Evolutionary conservation across 371 early-diverging fungal species (phyloP).

Genomic region (Sporodiniella umbellata): DNA sequence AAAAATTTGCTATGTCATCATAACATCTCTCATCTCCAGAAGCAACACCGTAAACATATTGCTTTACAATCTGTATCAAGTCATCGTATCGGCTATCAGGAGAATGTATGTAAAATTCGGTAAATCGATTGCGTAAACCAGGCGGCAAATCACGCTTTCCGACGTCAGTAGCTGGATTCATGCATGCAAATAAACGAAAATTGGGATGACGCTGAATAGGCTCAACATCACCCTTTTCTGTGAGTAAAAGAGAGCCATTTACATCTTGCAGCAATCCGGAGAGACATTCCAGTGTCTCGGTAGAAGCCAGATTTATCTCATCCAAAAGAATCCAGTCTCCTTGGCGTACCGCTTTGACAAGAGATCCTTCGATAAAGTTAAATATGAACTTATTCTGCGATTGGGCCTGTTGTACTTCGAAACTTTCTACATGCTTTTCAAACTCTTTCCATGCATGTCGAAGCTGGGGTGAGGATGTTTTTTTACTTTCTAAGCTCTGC

Average conservation of each 20-base stretch:
- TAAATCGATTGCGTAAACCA: slow-evolving; percentile 89
- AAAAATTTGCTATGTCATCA: slow-evolving; percentile 84
- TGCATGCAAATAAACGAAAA: slow-evolving; percentile 98
- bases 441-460: slow-evolving; percentile 63
- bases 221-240: slow-evolving; percentile 90
- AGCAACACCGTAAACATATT: slow-evolving; percentile 65
- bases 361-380: slow-evolving; percentile 90
- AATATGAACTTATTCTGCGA: slow-evolving; percentile 84
- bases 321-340: slow-evolving; percentile 99
- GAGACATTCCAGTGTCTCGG: slow-evolving; percentile 93
- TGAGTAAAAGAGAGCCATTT: slow-evolving; percentile 75
- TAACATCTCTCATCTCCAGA: slow-evolving; percentile 64
- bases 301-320: slow-evolving; percentile 97
- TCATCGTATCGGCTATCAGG: slow-evolving; percentile 87
- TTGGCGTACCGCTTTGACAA: slow-evolving; percentile 87
- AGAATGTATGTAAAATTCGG: slow-evolving; percentile 91
- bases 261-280: slow-evolving; percentile 87
- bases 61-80: slow-evolving; percentile 75
- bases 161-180: slow-evolving; percentile 99
- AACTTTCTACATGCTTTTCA: slow-evolving; percentile 52
- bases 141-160: slow-evolving; percentile 97
- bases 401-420: slow-evolving; percentile 73
- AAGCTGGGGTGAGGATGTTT: slow-evolving; percentile 42
- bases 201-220: slow-evolving; percentile 89
- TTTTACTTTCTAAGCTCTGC: slow-evolving; percentile 33